These are phyloP conservation scores for Ceratocystis lukuohia DNA, from an alignment of 2,329 filamentous ascomycete species.

Conservation along the genomic window DNA sequence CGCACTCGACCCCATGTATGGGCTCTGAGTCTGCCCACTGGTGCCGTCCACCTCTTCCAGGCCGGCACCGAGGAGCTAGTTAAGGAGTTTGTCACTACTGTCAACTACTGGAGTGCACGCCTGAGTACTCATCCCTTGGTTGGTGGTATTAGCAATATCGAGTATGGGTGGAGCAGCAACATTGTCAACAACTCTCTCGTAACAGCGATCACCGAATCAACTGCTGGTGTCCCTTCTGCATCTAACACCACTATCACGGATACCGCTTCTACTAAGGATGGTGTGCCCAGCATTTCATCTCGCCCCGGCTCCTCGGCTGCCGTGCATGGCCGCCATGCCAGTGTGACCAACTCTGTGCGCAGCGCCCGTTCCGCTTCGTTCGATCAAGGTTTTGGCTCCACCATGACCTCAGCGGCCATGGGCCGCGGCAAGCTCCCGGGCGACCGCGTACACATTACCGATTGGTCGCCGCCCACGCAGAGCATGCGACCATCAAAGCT, in stretches of 20 bases:
- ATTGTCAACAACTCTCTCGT: slow-evolving; percentile 53
- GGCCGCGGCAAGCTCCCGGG: slow-evolving; percentile 58
- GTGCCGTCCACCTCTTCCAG: slow-evolving; percentile 95
- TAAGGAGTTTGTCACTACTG: slow-evolving; percentile 82
- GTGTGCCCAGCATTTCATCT: slow-evolving; percentile 25
- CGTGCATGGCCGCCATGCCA: slow-evolving; percentile 29
- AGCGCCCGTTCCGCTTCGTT: slow-evolving; percentile 45
- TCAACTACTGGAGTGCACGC: slow-evolving; percentile 95
- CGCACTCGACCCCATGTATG: slow-evolving; percentile 83
- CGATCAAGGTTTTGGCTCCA: slow-evolving; percentile 41
- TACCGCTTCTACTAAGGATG: slow-evolving; percentile 27
- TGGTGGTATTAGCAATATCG: slow-evolving; percentile 89
- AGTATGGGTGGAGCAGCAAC: slow-evolving; percentile 88
- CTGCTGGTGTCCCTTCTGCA: slow-evolving; percentile 22
- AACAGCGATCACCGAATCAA: slow-evolving; percentile 34
- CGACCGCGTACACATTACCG: slow-evolving; percentile 69
- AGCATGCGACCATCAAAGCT: slow-evolving; percentile 75
- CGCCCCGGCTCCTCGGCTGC: slow-evolving; percentile 37
- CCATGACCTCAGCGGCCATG: slow-evolving; percentile 30
- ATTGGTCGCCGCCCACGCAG: slow-evolving; percentile 81
- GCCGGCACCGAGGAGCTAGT: slow-evolving; percentile 91
- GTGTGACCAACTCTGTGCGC: slow-evolving; percentile 24
- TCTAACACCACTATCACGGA: slow-evolving; percentile 25
- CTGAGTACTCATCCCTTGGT: slow-evolving; percentile 86
- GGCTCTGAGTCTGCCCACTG: slow-evolving; percentile 81